These are phyloP conservation scores for Fusarium neocosmosporiellum DNA, from an alignment of 2,329 filamentous ascomycete species.

Conservation along the genomic window DNA sequence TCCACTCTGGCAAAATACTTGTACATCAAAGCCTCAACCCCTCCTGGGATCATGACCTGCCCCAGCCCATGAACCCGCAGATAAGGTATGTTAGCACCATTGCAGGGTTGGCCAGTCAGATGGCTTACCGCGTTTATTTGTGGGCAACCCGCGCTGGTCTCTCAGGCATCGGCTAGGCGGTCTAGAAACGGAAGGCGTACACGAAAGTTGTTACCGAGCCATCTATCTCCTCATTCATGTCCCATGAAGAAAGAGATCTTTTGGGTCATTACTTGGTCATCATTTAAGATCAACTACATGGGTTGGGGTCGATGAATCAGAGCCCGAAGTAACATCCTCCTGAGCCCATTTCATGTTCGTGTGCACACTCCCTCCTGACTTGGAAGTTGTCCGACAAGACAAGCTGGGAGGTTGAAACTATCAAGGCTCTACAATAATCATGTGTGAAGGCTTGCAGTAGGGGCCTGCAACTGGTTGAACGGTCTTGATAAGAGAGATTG, in stretches of 20 bases:
- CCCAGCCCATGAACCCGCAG: not conserved
- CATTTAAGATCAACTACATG: too few species aligned
- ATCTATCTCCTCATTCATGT: too few species aligned
- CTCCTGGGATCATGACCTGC: not conserved
- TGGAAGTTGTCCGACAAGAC: too few species aligned
- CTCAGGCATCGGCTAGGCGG: not conserved
- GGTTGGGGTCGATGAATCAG: too few species aligned
- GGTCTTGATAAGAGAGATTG: not conserved
- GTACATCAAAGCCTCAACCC: not conserved
- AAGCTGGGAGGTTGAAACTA: too few species aligned
- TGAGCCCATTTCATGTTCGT: too few species aligned
- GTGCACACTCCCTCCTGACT: too few species aligned
- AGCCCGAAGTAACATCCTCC: too few species aligned
- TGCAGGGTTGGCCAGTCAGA: not conserved
- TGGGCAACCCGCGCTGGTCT: not conserved
- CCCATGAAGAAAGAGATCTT: too few species aligned
- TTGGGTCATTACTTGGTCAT: too few species aligned
- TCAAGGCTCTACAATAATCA: too few species aligned
- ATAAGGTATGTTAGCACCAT: not conserved
- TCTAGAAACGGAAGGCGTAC: not conserved
- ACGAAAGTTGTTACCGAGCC: not conserved
- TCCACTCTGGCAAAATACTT: not conserved
- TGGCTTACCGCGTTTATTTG: not conserved
- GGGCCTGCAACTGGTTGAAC: not conserved
- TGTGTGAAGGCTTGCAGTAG: not conserved